Evolutionary conservation across 2,329 filamentous ascomycete genomes (phyloP), one percentile per base, ranked within the genome.

Genomic region (Ophiostoma piceae): DNA sequence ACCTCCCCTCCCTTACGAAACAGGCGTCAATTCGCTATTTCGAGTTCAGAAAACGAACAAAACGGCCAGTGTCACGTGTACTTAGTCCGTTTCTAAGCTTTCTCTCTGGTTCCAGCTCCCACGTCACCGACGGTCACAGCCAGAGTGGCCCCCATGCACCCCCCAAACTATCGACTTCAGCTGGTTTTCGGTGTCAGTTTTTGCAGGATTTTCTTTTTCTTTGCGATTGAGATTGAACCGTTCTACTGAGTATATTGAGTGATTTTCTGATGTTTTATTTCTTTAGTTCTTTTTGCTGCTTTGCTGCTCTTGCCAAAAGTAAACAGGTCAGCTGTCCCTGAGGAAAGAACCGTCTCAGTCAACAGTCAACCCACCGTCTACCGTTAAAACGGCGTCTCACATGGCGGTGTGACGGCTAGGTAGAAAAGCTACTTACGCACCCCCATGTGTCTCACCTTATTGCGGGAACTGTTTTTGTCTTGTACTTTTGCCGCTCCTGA

Each of bases 1-100:
- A 71, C 67, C 67, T 68, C 39, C 69, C 69, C 67, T 66, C 69
- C 69, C 67, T 70, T 66, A 35, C 60, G 43, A 62, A 41, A 12
- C 3, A 37, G 14, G 19, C 9, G 51, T 69, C 26, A 39, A 16
- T 37, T 37, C 22, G 22, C 14, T 35, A 37, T 22, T 39, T 39
- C n/a, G 14, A 47, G 41, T 47, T 19, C 2, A 2, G 16, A 19
- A 14, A 7, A 5, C n/a, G 26, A 47, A 47, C 16, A 4, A 47
- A 47, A 47, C 19, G 19, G 39, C 14, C 6, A n/a, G 1, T 39
- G 62, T 65, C 62, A 65, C 62, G 62, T 65, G 62, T 6, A 3
- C 1, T 26, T 8, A 1, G 26, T 12, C 47, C 47, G 66, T 67
- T 60, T n/a, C 16, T 4, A 14, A 37, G 66, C 16, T 67, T 67